Conservation (phyloP, 352 stramenopile genomes). For the Aphanomyces invadans region DNA sequence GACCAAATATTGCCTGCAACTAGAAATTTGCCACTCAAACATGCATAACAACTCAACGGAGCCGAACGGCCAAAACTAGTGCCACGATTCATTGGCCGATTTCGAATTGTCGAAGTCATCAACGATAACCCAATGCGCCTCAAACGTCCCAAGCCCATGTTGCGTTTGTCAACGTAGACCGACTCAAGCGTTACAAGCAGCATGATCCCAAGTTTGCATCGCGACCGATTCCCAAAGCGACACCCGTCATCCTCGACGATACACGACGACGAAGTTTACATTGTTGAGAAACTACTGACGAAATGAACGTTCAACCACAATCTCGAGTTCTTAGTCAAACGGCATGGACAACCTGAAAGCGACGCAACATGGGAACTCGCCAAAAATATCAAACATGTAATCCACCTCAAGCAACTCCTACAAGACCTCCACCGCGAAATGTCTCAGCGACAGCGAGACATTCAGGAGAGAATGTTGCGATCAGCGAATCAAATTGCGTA, state of each 20-base stretch:
- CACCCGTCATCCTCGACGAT: constrained; percentile 8
- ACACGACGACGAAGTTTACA: constrained; percentile 4
- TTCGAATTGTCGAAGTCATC: constrained; percentile 8
- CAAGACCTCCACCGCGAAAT: constrained; percentile 2
- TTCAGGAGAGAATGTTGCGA: not conserved
- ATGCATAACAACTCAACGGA: not conserved
- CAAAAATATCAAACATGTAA: constrained; percentile 22
- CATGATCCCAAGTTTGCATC: not conserved
- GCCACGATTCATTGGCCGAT: constrained; percentile 9
- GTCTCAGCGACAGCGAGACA: not conserved
- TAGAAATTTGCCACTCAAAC: not conserved
- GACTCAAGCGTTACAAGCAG: constrained; percentile 13
- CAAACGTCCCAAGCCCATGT: not conserved
- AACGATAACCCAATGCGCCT: constrained; percentile 9
- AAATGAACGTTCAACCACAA: constrained; percentile 19
- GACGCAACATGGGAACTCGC: constrained; percentile 24
- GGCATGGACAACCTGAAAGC: constrained; percentile 13
- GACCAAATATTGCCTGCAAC: constrained; percentile 15
- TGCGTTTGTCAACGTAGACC: constrained; percentile 24
- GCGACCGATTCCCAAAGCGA: not conserved
- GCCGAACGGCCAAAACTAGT: constrained; percentile 6
- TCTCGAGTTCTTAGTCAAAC: constrained; percentile 16
- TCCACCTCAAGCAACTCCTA: constrained; percentile 14
- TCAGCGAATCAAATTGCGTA: not conserved
- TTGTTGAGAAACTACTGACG: not conserved